A percentile compares a stretch with the other conserved stretches of the same genome.
Evolutionary conservation across 768 basidiomycete species (phyloP).

Genomic region (Mrakia frigida): DNA sequence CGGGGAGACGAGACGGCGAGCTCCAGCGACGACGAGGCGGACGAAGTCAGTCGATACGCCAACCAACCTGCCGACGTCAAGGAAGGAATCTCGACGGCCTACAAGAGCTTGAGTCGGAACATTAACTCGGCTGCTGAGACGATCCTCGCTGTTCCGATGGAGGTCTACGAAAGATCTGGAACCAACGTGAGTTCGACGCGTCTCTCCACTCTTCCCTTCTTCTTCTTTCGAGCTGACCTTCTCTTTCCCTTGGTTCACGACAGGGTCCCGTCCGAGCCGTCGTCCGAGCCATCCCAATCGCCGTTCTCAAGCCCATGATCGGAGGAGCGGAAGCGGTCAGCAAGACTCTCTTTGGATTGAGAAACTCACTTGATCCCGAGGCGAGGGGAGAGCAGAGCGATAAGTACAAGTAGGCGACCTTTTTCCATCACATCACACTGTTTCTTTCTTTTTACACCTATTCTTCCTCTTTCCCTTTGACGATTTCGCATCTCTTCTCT

Average conservation of each 20-base stretch:
- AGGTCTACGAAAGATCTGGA: conserved; percentile 90
- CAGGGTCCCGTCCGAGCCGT: conserved; percentile 91
- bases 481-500: not conserved
- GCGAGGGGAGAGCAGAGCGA: conserved; percentile 76
- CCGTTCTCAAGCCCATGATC: conserved; percentile 95
- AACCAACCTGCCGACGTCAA: conserved; percentile 76
- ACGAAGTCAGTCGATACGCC: conserved; percentile 69
- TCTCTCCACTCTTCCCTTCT: conserved; percentile 19
- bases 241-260: not conserved
- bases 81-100: conserved; percentile 88
- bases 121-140: conserved; percentile 93
- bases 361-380: conserved; percentile 86
- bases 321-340: conserved; percentile 93
- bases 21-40: conserved; percentile 23
- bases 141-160: conserved; percentile 97
- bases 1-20: conserved; percentile 52
- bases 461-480: not conserved
- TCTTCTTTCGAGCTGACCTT: not conserved
- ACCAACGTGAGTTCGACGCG: conserved; percentile 60
- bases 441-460: not conserved
- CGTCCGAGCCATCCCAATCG: conserved; percentile 93
- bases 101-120: conserved; percentile 77
- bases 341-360: conserved; percentile 87
- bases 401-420: conserved; percentile 65
- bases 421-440: not conserved